Evolutionary conservation across 192 early-diverging fungal species (phyloP).

Genomic region (Borealophlyctis nickersoniae): DNA sequence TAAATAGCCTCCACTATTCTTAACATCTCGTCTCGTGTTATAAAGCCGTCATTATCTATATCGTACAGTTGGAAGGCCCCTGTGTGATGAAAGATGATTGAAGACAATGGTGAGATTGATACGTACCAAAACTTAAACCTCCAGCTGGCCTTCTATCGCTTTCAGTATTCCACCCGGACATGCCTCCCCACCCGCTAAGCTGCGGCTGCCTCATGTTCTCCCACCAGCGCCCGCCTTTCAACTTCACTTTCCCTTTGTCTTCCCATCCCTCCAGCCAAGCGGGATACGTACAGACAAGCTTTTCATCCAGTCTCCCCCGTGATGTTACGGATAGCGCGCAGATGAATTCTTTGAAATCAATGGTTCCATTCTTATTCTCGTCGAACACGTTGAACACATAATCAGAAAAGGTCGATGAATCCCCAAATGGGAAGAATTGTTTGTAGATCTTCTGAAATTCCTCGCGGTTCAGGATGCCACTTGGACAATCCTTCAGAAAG

Average conservation of each 20-base stretch:
- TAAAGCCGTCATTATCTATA: slow-evolving; percentile 82
- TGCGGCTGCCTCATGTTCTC: no score
- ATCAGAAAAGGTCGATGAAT: slow-evolving; percentile 84
- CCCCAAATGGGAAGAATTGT: slow-evolving; percentile 96
- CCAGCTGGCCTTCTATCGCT: slow-evolving; percentile 11
- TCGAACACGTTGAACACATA: slow-evolving; percentile 92
- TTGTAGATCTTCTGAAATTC: slow-evolving; percentile 94
- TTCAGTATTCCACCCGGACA: neutral
- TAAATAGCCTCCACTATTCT: slow-evolving; percentile 92
- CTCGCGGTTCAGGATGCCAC: slow-evolving; percentile 74
- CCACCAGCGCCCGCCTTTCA: no score
- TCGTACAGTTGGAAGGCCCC: slow-evolving; percentile 90
- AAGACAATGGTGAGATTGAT: neutral
- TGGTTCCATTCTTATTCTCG: slow-evolving; percentile 79
- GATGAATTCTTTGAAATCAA: slow-evolving; percentile 92
- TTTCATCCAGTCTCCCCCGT: slow-evolving; percentile 78
- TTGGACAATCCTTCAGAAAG: slow-evolving; percentile 89
- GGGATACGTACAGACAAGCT: slow-evolving; percentile 67
- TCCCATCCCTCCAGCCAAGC: neutral
- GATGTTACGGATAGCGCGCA: slow-evolving; percentile 81
- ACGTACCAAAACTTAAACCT: neutral
- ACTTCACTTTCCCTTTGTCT: no score
- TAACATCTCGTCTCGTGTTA: slow-evolving; percentile 87
- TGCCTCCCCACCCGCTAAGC: neutral
- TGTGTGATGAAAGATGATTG: slow-evolving; percentile 15